These are phyloP conservation scores for Globisporangium solare DNA, from an alignment of 352 stramenopile genomes.

Conservation along the genomic window DNA sequence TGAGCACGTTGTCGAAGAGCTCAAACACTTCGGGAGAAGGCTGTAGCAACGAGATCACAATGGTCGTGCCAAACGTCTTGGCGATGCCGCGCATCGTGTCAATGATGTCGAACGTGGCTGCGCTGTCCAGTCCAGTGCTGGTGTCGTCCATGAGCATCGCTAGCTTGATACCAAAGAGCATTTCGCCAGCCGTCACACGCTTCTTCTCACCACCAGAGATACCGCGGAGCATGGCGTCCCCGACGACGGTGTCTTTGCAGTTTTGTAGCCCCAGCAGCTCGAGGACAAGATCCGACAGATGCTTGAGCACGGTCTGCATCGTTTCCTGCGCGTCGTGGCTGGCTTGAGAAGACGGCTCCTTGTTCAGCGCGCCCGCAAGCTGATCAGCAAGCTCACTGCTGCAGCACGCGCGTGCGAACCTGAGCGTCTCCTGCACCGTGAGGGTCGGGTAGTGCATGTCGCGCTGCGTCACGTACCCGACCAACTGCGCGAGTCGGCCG, in stretches of 20 bases:
- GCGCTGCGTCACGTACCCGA: no score
- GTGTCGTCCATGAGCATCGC: conserved; percentile 50
- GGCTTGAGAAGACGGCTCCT: no score
- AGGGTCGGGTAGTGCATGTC: no score
- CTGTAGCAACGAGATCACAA: conserved; percentile 83
- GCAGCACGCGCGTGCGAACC: no score
- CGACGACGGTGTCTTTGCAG: background rate
- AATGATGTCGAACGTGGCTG: conserved; percentile 59
- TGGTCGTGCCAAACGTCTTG: conserved; percentile 36
- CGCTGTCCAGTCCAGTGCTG: no score
- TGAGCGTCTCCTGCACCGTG: no score
- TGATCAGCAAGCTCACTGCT: no score
- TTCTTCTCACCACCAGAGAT: conserved; percentile 59
- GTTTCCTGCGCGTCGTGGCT: background rate
- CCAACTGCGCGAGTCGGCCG: no score
- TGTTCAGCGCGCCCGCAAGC: no score
- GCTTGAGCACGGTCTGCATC: background rate
- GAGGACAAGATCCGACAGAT: background rate
- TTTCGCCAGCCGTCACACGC: conserved; percentile 26
- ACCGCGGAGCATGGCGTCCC: conserved; percentile 49
- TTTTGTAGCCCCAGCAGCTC: background rate
- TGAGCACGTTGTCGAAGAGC: conserved; percentile 91
- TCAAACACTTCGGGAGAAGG: conserved; percentile 89
- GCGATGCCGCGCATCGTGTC: conserved; percentile 36
- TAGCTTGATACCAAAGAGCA: conserved; percentile 78